Base-by-base conservation (phyloP, 352 stramenopile species). In the Elongisporangium senticosum region DNA sequence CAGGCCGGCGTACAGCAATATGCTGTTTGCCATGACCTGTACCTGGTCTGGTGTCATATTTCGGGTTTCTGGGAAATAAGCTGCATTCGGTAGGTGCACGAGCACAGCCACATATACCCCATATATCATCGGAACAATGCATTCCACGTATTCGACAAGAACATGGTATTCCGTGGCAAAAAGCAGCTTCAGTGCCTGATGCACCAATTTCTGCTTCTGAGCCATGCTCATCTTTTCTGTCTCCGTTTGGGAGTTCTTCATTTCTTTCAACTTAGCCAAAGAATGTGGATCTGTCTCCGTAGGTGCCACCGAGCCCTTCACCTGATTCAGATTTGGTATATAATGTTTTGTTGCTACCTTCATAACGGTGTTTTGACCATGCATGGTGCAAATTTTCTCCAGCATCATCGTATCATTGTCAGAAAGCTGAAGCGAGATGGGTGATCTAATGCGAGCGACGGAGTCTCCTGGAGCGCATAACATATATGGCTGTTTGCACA, bases 61-160 rank as follows among this genome's bases (percentile, higher is more conserved):
- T 7, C 33, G 33, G 1, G 33, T 43, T 17, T 43, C 33, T 17
- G 33, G 33, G 33, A 43, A 43, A 17, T 43, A 43, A 6, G 10
- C 26, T 0, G 49, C 61, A 22, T 68, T 72, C 1, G 57, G 57
- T 17, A 70, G 24, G 3, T 49, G 40, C 0, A 40, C 49, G 7
- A 75, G 49, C 2, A 64, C 33, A 1, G 54, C 33, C 13, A 67
- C 60, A 37, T 69, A 72, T 8, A 67, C 43, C 4, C 33, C 61
- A 40, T 70, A 72, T 20, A 72, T 51, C 22, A 62, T 49, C 19
- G 67, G 64, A 13, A 72, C 61, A 13, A 72, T 53, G n/a, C 47
- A 64, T 37, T 75, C 65, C 19, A 75, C 56, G 49, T 72, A 69
- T 51, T 69, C 67, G 11, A 75, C 33, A 2, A 69, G 54, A 5